These are phyloP conservation scores for Mesotaenium endlicherianum DNA, from an alignment of 139 green algal species.

Conservation along the genomic window DNA sequence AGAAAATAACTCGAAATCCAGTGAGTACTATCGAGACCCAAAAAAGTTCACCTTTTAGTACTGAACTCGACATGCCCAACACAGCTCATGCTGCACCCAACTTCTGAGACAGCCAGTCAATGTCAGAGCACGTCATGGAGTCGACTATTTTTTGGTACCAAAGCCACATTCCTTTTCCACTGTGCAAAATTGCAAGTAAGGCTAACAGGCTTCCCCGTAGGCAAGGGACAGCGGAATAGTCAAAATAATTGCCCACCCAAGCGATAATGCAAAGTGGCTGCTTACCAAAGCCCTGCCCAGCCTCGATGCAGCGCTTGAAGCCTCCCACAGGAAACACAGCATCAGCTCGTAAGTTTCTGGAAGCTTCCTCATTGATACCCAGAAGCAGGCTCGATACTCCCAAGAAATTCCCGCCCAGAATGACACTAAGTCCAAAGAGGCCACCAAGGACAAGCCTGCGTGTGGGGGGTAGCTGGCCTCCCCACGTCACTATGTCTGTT, in stretches of 20 bases:
- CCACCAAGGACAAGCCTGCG: constrained; percentile 26
- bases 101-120: neutral
- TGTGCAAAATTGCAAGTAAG: neutral
- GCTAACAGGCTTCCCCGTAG: neutral
- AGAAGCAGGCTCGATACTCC: constrained; percentile 76
- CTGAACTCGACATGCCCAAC: too few species aligned
- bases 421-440: constrained; percentile 29
- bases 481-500: too few species aligned
- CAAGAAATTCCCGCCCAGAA: constrained; percentile 81
- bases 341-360: constrained; percentile 63
- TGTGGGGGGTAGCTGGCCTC: neutral
- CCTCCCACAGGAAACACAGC: constrained; percentile 74
- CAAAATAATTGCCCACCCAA: neutral
- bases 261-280: too few species aligned
- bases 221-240: neutral
- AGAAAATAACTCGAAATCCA: too few species aligned
- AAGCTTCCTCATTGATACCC: constrained; percentile 62
- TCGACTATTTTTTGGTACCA: neutral
- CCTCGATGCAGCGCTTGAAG: constrained; percentile 74
- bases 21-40: too few species aligned
- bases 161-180: neutral
- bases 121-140: neutral
- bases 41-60: too few species aligned
- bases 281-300: constrained; percentile 43
- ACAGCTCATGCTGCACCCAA: neutral